phyloP scores from a whole-genome alignment of 108 stramenopile genomes.

The Cafeteria roenbergensis region DNA sequence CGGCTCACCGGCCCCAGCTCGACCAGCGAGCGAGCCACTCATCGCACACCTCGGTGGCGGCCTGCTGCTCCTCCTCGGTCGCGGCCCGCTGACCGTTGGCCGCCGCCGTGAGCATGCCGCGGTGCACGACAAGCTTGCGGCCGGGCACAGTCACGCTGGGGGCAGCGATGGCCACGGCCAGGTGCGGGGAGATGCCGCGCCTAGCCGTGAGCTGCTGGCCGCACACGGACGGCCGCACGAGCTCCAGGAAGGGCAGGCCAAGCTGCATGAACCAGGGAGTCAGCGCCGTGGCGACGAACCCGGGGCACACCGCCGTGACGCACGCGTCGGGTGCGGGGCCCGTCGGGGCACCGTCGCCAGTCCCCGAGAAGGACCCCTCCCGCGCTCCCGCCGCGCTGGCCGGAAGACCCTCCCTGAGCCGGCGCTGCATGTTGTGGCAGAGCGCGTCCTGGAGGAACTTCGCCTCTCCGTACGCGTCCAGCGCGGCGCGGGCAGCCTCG shows the following conservation, averaged over 20 bases:
- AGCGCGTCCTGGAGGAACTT: background rate
- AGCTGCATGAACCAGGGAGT: background rate
- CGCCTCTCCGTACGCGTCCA: background rate
- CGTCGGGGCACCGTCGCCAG: too few relatives aligned
- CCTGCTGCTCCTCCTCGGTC: background rate
- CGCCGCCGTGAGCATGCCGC: background rate
- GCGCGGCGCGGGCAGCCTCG: too few relatives aligned
- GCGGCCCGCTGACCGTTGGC: background rate
- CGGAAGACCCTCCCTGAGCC: background rate
- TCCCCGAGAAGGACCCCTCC: too few relatives aligned
- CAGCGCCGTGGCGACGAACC: background rate
- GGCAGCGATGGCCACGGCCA: background rate
- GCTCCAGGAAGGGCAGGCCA: background rate
- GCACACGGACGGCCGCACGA: background rate
- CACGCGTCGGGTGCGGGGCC: too few relatives aligned
- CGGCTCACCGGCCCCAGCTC: too few relatives aligned
- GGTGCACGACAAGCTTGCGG: background rate
- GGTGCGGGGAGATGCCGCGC: too few relatives aligned
- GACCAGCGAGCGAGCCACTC: background rate
- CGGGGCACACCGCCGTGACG: background rate
- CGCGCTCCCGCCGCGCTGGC: too few relatives aligned
- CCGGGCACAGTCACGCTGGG: background rate
- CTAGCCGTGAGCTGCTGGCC: background rate
- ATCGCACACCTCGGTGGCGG: background rate
- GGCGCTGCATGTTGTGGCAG: background rate